phyloP scores from a whole-genome alignment of 2,329 filamentous ascomycete genomes.

The Verticillium klebahnii region DNA sequence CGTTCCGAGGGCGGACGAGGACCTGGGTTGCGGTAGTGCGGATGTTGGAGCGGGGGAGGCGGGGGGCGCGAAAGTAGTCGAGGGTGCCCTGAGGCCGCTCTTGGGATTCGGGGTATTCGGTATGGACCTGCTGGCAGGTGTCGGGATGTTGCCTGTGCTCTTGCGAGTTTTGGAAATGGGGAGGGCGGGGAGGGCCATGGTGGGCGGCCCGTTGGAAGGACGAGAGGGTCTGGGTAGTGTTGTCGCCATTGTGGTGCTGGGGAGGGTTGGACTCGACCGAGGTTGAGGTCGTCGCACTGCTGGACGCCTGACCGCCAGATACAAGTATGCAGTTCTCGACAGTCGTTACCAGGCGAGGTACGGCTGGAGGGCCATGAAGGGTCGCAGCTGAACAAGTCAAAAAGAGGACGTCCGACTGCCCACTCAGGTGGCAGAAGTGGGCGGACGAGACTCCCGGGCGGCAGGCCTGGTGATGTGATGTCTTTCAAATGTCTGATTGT shows the following conservation, averaged over 20 bases:
- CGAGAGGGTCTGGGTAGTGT: slow-evolving; percentile 63
- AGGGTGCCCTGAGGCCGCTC: slow-evolving; percentile 56
- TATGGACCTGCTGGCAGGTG: slow-evolving; percentile 35
- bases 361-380: not conserved
- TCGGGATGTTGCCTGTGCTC: slow-evolving; percentile 48
- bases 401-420: not conserved
- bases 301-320: not conserved
- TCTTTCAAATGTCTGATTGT: not conserved
- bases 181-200: slow-evolving; percentile 67
- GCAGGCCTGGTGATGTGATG: not conserved
- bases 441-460: not conserved
- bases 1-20: slow-evolving; percentile 49
- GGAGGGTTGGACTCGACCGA: not conserved
- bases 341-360: not conserved
- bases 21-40: slow-evolving; percentile 51
- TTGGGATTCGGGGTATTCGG: slow-evolving; percentile 42
- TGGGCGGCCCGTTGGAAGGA: slow-evolving; percentile 66
- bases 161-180: slow-evolving; percentile 70
- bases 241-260: slow-evolving; percentile 46
- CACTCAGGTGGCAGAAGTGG: not conserved
- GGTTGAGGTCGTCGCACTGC: not conserved
- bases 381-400: not conserved
- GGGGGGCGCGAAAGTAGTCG: slow-evolving; percentile 48
- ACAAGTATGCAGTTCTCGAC: not conserved
- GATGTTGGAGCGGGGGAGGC: slow-evolving; percentile 47